These are phyloP conservation scores for Casuarina equisetifolia DNA, from an alignment of 306 rosid genomes.

Conservation along the genomic window DNA sequence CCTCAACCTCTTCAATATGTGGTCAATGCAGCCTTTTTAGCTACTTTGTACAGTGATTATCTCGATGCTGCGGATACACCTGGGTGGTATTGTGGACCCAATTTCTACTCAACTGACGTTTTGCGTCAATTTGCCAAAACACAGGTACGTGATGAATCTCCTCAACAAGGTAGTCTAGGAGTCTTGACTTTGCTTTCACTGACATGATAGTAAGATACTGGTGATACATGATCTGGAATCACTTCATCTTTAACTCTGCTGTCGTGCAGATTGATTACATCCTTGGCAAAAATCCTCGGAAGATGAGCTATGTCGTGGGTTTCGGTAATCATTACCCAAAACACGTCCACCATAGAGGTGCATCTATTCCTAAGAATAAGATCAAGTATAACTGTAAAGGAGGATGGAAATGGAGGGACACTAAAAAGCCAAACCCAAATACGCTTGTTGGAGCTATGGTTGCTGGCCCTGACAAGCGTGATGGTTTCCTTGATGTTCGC, in stretches of 20 bases:
- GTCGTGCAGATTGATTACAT: conserved; percentile 83
- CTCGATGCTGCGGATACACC: conserved; percentile 98
- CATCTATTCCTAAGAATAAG: conserved; percentile 91
- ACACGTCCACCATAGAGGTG: conserved; percentile 93
- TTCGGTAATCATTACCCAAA: conserved; percentile 86
- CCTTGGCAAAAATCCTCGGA: conserved; percentile 83
- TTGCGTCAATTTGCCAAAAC: conserved; percentile 85
- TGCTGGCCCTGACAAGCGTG: conserved; percentile 94
- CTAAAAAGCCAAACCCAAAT: conserved; percentile 78
- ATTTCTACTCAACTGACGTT: conserved; percentile 77
- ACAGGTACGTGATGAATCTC: conserved; percentile 52
- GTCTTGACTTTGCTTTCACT: conserved; percentile 17
- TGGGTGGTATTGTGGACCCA: conserved; percentile 99
- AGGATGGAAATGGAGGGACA: conserved; percentile 98
- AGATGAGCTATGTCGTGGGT: conserved; percentile 88
- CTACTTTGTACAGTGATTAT: conserved; percentile 87
- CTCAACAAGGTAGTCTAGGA: neutral
- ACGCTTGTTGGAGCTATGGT: conserved; percentile 88
- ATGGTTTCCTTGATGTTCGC: conserved; percentile 90
- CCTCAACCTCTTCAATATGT: conserved; percentile 98
- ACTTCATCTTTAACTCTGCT: neutral
- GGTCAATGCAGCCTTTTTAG: conserved; percentile 95
- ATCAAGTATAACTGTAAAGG: conserved; percentile 88
- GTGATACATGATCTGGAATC: neutral
- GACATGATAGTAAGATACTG: neutral